These are phyloP conservation scores for Cylindrodendrum hubeiense DNA, from an alignment of 2,329 filamentous ascomycete genomes.

Conservation along the genomic window DNA sequence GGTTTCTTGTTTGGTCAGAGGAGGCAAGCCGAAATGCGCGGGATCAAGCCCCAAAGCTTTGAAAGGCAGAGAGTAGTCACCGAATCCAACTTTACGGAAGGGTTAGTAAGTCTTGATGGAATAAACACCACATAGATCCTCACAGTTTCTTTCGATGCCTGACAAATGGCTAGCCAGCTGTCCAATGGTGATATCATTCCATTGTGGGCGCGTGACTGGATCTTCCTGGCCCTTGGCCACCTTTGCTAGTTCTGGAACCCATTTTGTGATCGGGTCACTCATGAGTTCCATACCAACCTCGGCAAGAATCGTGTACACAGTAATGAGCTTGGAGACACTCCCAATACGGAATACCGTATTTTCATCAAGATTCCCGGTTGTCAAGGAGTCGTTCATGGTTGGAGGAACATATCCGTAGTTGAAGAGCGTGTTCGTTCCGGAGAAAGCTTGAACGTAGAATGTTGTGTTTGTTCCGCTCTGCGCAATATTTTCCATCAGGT, in stretches of 20 bases:
- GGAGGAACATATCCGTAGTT: constrained; percentile 7
- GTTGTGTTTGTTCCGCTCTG: constrained; percentile 3
- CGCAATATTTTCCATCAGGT: neutral
- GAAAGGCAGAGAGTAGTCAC: too few species aligned
- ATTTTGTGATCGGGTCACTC: constrained; percentile 39
- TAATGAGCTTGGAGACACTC: constrained; percentile 42
- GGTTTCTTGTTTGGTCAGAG: neutral
- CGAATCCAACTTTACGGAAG: neutral
- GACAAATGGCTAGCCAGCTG: constrained; percentile 28
- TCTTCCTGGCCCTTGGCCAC: neutral
- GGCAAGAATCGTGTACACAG: constrained; percentile 35
- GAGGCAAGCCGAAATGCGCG: neutral
- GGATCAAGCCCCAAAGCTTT: neutral
- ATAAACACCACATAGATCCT: neutral
- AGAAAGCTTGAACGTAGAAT: constrained; percentile 7
- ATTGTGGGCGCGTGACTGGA: constrained; percentile 11
- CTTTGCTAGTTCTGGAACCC: constrained; percentile 38
- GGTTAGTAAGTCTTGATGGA: neutral
- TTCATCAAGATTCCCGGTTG: constrained; percentile 11
- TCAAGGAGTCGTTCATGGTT: neutral
- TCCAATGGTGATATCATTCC: constrained; percentile 39
- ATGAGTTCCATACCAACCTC: constrained; percentile 28
- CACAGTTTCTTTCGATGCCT: constrained; percentile 4
- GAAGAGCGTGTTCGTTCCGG: constrained; percentile 1
- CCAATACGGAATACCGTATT: constrained; percentile 42